phyloP scores from a whole-genome alignment of 139 green algal genomes.

The Picochlorum sp. region DNA sequence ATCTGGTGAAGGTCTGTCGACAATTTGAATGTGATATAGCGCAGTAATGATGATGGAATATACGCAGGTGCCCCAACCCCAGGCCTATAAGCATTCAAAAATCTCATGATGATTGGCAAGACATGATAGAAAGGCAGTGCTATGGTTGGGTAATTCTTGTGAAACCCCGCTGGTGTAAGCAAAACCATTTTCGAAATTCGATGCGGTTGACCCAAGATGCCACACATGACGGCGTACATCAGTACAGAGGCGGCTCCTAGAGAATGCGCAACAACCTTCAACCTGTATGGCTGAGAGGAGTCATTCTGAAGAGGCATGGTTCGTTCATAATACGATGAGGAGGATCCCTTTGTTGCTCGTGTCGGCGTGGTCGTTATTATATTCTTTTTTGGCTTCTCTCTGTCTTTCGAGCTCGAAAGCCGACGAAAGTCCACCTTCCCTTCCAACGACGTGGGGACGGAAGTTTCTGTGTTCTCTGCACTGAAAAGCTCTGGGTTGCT shows the following conservation, averaged over 20 bases:
- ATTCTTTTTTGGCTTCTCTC: no score
- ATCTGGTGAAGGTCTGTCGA: slow-evolving; percentile 45
- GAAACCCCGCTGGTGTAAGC: slow-evolving; percentile 68
- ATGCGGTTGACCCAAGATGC: slow-evolving; percentile 21
- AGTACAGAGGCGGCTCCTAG: slow-evolving; percentile 49
- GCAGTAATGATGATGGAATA: slow-evolving; percentile 58
- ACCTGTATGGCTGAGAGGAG: slow-evolving; percentile 30
- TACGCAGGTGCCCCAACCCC: slow-evolving; percentile 36
- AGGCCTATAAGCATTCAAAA: slow-evolving; percentile 21
- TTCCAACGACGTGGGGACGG: no score
- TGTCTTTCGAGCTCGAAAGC: no score
- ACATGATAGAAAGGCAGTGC: slow-evolving; percentile 25
- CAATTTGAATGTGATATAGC: slow-evolving; percentile 57
- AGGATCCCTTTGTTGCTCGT: no score
- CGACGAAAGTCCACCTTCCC: no score
- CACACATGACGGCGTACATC: slow-evolving; percentile 42
- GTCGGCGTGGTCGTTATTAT: no score
- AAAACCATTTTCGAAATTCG: slow-evolving; percentile 58
- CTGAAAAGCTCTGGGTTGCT: not conserved
- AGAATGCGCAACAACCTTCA: slow-evolving; percentile 51
- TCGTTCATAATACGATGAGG: no score
- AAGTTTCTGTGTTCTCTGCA: not conserved
- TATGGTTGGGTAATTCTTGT: slow-evolving; percentile 23
- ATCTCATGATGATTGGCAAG: slow-evolving; percentile 20
- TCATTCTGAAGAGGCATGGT: no score